A percentile compares a stretch with the other conserved stretches of the same genome.
These are phyloP conservation scores for Ustilaginoidea virens DNA, from an alignment of 2,329 filamentous ascomycete species.

Conservation along the genomic window DNA sequence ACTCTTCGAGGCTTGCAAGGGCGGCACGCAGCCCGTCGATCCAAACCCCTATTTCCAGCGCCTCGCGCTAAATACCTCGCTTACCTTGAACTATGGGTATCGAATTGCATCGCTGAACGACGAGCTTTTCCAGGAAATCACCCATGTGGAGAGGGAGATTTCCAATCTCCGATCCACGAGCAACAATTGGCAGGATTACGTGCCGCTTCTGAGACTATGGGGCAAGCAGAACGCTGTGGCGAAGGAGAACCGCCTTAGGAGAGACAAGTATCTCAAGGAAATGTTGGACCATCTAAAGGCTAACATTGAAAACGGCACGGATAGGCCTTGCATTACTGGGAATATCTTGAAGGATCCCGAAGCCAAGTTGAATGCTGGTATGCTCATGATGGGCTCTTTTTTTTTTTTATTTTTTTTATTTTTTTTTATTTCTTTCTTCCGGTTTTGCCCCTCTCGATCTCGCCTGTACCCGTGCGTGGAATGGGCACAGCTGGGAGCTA, in stretches of 20 bases:
- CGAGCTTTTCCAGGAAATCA: constrained; percentile 55
- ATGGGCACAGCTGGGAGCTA: neutral
- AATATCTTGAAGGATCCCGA: constrained; percentile 40
- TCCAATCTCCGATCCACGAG: constrained; percentile 64
- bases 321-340: constrained; percentile 26
- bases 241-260: constrained; percentile 46
- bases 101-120: constrained; percentile 57
- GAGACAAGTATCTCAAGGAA: constrained; percentile 52
- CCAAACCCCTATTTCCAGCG: constrained; percentile 60
- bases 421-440: too few relatives aligned
- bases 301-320: constrained; percentile 22
- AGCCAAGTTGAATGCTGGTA: constrained; percentile 22
- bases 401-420: too few relatives aligned
- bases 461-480: too few relatives aligned
- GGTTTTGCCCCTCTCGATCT: too few relatives aligned
- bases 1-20: constrained; percentile 46
- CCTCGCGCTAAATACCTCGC: constrained; percentile 60
- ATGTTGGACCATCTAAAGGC: constrained; percentile 42
- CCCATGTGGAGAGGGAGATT: constrained; percentile 58
- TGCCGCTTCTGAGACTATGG: constrained; percentile 55
- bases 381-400: neutral
- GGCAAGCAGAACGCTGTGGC: constrained; percentile 47
- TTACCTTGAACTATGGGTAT: constrained; percentile 68
- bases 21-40: constrained; percentile 49
- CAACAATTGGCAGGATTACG: constrained; percentile 75